These are phyloP conservation scores for Exophiala lecanii-corni DNA, from an alignment of 2,329 filamentous ascomycete genomes.

Conservation along the genomic window DNA sequence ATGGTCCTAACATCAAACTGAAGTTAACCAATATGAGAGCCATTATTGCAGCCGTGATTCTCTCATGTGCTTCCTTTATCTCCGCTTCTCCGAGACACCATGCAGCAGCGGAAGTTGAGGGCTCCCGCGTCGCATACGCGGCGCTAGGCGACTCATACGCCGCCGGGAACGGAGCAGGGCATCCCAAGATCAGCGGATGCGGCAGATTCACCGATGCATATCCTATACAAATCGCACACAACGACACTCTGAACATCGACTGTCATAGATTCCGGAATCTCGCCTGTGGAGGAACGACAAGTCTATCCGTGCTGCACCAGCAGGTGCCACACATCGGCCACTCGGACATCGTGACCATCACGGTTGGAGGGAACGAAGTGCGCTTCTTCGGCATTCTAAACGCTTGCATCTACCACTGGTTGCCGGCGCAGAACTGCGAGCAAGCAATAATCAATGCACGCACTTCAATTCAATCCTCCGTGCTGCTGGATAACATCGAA, in stretches of 20 bases:
- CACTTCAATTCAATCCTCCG: constrained; percentile 20
- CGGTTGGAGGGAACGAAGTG: constrained; percentile 29
- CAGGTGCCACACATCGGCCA: constrained; percentile 19
- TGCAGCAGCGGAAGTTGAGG: too few relatives aligned
- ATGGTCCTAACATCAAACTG: too few relatives aligned
- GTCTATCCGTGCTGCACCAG: constrained; percentile 19
- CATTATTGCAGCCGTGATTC: too few relatives aligned
- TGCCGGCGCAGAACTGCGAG: constrained; percentile 20
- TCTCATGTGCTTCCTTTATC: too few relatives aligned
- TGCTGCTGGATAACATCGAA: constrained; percentile 22
- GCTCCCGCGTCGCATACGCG: too few relatives aligned
- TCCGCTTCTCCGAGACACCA: too few relatives aligned
- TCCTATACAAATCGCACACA: constrained; percentile 25
- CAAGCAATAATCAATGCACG: constrained; percentile 18
- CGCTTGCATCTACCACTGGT: constrained; percentile 28
- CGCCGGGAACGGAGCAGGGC: constrained; percentile 27
- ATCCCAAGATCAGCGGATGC: constrained; percentile 16
- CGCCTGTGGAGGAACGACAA: constrained; percentile 27
- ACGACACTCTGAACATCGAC: constrained; percentile 12
- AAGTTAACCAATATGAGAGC: too few relatives aligned
- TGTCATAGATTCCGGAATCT: constrained; percentile 23
- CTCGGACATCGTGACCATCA: constrained; percentile 26
- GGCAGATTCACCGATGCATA: constrained; percentile 28
- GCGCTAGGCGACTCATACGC: constrained; percentile 30
- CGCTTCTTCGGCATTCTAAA: constrained; percentile 30